phyloP scores from a whole-genome alignment of 2,329 filamentous ascomycete species.

The Pleurostoma richardsiae region DNA sequence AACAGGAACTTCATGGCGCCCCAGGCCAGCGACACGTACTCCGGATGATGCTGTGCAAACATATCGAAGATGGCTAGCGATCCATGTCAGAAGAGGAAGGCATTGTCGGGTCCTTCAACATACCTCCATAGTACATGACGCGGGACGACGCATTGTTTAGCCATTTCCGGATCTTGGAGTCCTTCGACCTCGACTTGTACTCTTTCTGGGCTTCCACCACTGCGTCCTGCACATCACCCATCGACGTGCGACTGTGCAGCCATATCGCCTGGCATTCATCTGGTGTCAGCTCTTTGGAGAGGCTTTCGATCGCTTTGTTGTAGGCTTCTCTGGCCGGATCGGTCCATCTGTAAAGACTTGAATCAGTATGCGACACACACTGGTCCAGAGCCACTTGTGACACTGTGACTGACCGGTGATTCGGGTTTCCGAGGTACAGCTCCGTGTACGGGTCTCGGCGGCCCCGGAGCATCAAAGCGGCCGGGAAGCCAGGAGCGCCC shows the following conservation, averaged over 20 bases:
- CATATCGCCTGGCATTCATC: not conserved
- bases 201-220: not conserved
- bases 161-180: not conserved
- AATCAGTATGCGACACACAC: not conserved
- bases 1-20: constrained; percentile 18
- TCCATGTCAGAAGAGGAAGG: no score
- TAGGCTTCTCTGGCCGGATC: not conserved
- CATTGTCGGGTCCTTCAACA: no score
- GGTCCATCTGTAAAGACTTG: not conserved
- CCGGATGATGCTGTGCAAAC: constrained; percentile 16
- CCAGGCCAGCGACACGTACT: constrained; percentile 15
- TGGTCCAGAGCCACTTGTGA: no score
- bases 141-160: not conserved
- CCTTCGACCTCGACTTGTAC: not conserved
- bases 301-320: not conserved
- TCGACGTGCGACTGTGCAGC: not conserved
- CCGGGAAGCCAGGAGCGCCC: no score
- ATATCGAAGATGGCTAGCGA: constrained; percentile 9
- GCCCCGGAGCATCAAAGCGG: no score
- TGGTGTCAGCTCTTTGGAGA: not conserved
- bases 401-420: no score
- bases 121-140: not conserved
- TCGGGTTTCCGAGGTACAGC: no score
- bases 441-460: no score
- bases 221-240: not conserved